Conservation (phyloP, 352 stramenopile species). For the Globisporangium abappressorium region DNA sequence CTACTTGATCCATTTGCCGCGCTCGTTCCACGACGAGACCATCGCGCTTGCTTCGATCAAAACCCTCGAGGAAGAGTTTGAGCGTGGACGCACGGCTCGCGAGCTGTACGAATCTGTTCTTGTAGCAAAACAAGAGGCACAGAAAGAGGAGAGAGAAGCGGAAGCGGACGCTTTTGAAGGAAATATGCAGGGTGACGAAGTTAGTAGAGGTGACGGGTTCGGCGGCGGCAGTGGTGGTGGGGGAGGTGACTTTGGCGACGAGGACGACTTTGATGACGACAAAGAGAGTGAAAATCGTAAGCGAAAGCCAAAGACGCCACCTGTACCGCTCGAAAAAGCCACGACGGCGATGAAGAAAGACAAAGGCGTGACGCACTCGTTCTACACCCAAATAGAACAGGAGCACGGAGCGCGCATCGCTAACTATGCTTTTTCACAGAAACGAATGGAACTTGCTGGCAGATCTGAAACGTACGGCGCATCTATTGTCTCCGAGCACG, state of each 20-base stretch:
- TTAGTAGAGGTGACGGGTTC: neutral
- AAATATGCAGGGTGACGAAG: neutral
- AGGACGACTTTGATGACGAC: slow-evolving; percentile 8
- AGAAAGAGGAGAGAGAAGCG: neutral
- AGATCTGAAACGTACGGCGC: slow-evolving; percentile 54
- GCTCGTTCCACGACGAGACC: slow-evolving; percentile 74
- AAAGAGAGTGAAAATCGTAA: slow-evolving; percentile 3
- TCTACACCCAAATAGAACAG: slow-evolving; percentile 63
- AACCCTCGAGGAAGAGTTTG: slow-evolving; percentile 74
- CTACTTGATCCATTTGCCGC: slow-evolving; percentile 76
- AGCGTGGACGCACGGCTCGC: slow-evolving; percentile 61
- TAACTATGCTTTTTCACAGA: slow-evolving; percentile 34
- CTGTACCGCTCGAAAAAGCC: slow-evolving; percentile 39
- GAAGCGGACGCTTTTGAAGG: neutral
- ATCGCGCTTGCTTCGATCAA: slow-evolving; percentile 70
- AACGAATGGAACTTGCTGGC: slow-evolving; percentile 39
- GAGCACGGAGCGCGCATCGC: slow-evolving; percentile 32
- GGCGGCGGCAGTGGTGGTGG: neutral
- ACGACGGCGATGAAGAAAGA: slow-evolving; percentile 36
- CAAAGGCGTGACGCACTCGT: slow-evolving; percentile 74
- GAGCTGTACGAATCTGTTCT: slow-evolving; percentile 77
- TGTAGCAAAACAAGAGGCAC: slow-evolving; percentile 35
- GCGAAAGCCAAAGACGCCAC: slow-evolving; percentile 9
- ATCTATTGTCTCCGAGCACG: slow-evolving; percentile 53
- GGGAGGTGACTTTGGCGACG: neutral